Evolutionary conservation across 176 grass and related monocot genomes (phyloP), one percentile per base, ranked within the genome.

Genomic region (Alopecurus myosuroides): DNA sequence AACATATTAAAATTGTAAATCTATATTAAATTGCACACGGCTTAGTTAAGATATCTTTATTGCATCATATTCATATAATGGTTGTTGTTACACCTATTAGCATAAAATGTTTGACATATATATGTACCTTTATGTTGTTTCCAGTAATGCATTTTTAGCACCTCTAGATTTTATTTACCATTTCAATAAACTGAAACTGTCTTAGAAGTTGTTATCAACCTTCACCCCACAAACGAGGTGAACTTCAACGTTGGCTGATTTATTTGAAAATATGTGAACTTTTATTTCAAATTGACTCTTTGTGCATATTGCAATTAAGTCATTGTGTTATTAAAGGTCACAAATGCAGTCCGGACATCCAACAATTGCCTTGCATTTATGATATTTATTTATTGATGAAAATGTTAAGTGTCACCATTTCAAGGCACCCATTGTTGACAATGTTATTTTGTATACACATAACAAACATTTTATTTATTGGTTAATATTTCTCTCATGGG

Each of bases 381-480:
- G 37, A 29, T 64, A 10, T 45, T 42, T 66, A 19, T 81, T 67
- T 68, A 7, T 57, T 4, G 3, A n/a, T 82, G 77, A 82, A 29
- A 20, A 68, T 68, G 13, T 20, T 23, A 28, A 50, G 41, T 44
- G 46, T 13, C 13, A 44, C 40, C 63, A n/a, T n/a, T n/a, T n/a
- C n/a, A n/a, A n/a, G n/a, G n/a, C n/a, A n/a, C n/a, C n/a, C n/a
- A n/a, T n/a, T 45, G 57, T 76, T 23, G 28, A 35, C 53, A 22
- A 77, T 70, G 37, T 68, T 78, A 83, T 37, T 84, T 53, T 14
- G 41, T 76, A 29, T 11, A 39, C 74, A 31, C 51, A n/a, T 79
- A n/a, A 1, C 42, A 70, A 49, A 28, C 11, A 62, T 48, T 53
- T 69, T 46, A 44, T 86, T 34, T 25, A 4, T 72, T 88, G 22